These are phyloP conservation scores for Alloteropsis semialata DNA, from an alignment of 176 grass and related monocot species.

Conservation along the genomic window DNA sequence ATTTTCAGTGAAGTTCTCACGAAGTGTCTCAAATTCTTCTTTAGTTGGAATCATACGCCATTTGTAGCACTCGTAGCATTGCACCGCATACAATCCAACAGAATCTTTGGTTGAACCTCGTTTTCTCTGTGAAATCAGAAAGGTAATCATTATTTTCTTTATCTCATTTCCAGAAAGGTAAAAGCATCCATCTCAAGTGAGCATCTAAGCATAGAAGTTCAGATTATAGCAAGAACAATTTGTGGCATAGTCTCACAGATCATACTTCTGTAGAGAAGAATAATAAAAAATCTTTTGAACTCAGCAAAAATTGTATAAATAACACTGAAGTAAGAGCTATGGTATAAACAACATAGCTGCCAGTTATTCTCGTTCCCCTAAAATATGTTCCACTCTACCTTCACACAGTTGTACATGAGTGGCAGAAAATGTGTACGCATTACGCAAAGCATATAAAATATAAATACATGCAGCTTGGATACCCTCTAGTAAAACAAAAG, in stretches of 20 bases:
- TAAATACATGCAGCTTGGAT: not conserved
- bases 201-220: not conserved
- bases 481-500: not conserved
- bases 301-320: conserved; percentile 20
- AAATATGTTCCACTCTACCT: not conserved
- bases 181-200: not conserved
- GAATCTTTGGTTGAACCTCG: conserved; percentile 42
- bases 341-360: not conserved
- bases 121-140: conserved; percentile 45
- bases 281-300: not conserved
- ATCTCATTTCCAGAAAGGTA: not conserved
- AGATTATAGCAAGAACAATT: not conserved
- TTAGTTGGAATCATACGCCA: conserved; percentile 66
- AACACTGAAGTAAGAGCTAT: not conserved
- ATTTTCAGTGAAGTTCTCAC: conserved; percentile 62
- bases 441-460: not conserved
- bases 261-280: not conserved
- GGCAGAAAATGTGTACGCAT: conserved; percentile 1
- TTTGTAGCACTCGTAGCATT: conserved; percentile 72
- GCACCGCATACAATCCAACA: conserved; percentile 67
- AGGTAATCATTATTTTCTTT: conserved; percentile 10
- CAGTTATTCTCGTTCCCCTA: too few species aligned
- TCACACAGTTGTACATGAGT: not conserved
- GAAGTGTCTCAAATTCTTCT: conserved; percentile 74
- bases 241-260: not conserved